Evolutionary conservation across 1,284 basidiomycete genomes (phyloP).

Genomic region (Ustilago lituana): DNA sequence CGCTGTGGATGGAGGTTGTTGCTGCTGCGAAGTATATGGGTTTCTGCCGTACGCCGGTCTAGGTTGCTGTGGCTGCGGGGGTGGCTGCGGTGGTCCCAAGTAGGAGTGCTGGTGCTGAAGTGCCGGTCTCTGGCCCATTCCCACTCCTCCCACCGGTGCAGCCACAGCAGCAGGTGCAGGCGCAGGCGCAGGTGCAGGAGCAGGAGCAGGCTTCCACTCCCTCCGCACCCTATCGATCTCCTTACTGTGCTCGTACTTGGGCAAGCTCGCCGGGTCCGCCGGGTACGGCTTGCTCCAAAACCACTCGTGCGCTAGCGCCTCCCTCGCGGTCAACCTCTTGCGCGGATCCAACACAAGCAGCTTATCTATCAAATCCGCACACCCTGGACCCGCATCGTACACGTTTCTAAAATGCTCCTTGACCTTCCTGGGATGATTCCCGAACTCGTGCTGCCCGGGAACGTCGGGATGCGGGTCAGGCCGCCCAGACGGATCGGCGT

Average conservation of each 20-base stretch:
- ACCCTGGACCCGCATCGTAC: constrained; percentile 48
- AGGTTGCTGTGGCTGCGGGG: neutral
- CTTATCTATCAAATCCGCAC: constrained; percentile 63
- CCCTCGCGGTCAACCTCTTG: constrained; percentile 58
- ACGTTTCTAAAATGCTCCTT: constrained; percentile 48
- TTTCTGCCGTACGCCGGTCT: neutral
- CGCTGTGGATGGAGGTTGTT: too few species aligned
- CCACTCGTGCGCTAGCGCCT: constrained; percentile 64
- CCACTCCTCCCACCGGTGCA: neutral
- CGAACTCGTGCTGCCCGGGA: constrained; percentile 58
- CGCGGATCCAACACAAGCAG: constrained; percentile 62
- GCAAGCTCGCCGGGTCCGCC: constrained; percentile 60
- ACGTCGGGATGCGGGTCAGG: constrained; percentile 52
- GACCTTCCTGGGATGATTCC: constrained; percentile 42
- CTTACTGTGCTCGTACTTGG: constrained; percentile 64
- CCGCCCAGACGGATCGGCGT: constrained; percentile 60
- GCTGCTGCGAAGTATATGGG: too few species aligned
- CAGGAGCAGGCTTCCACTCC: constrained; percentile 38
- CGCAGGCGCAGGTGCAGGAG: neutral
- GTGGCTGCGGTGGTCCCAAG: too few species aligned
- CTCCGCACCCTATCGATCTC: constrained; percentile 59
- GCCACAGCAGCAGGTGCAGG: neutral
- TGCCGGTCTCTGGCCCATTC: too few species aligned
- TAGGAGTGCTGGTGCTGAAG: too few species aligned
- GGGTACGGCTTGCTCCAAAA: constrained; percentile 64